A percentile compares a stretch with the other conserved stretches of the same genome.
Evolutionary conservation across 2,329 filamentous ascomycete species (phyloP).

Genomic region (Teratosphaeria destructans): DNA sequence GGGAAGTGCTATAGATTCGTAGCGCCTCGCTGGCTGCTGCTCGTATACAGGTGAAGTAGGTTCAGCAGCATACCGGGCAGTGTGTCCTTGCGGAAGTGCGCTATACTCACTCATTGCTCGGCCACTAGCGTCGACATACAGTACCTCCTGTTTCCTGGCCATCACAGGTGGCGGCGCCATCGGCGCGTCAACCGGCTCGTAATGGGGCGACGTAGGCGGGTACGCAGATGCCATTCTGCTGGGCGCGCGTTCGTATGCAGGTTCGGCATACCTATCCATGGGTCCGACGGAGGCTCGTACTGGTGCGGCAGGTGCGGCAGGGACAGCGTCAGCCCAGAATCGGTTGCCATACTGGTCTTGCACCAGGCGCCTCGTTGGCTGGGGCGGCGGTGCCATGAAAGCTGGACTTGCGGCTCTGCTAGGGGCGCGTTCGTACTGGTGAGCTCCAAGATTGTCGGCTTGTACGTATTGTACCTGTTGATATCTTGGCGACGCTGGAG

Average conservation of each 20-base stretch:
- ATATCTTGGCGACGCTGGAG: conserved; percentile 10
- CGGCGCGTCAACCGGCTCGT: conserved; percentile 28
- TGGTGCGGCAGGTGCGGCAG: conserved; percentile 13
- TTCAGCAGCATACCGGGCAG: conserved; percentile 12
- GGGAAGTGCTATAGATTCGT: conserved; percentile 5
- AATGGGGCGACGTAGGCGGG: conserved; percentile 32
- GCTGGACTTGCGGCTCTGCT: conserved; percentile 28
- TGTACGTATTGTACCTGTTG: conserved; percentile 31
- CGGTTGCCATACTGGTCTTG: conserved; percentile 76
- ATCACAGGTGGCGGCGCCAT: conserved; percentile 20
- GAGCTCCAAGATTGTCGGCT: conserved; percentile 25
- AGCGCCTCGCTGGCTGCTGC: conserved; percentile 1
- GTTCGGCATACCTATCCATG: conserved; percentile 11
- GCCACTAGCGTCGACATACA: conserved; percentile 20
- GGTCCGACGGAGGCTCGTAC: conserved; percentile 43
- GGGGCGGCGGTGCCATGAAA: conserved; percentile 38
- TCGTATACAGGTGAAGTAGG: conserved; percentile 13
- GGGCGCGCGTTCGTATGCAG: conserved; percentile 50
- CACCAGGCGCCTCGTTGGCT: conserved; percentile 48
- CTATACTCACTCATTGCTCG: conserved; percentile 15
- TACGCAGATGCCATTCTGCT: conserved; percentile 33
- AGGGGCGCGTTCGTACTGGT: conserved; percentile 25
- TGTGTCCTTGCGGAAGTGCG: conserved; percentile 9
- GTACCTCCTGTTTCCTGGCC: conserved; percentile 12
- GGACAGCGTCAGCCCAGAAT: conserved; percentile 51